Percentiles rank a stretch among this genome's conserved stretches.
Evolutionary conservation across 2,329 filamentous ascomycete genomes (phyloP).

Genomic region (Pseudogymnoascus sp.): DNA sequence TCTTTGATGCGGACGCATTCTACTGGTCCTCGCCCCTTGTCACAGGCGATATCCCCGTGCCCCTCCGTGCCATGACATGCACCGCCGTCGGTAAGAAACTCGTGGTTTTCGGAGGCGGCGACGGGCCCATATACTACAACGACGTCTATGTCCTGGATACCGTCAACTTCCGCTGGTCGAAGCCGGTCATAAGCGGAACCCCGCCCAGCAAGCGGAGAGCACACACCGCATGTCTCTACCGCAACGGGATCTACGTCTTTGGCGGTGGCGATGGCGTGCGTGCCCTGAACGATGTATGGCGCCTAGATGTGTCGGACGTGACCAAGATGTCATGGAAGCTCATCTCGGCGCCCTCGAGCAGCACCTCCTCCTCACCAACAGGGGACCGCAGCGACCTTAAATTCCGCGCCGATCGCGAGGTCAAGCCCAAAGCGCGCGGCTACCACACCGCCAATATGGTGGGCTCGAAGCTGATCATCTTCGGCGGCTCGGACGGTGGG

Average conservation of each 20-base stretch:
- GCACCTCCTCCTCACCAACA: slow-evolving; percentile 16
- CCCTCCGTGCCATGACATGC: slow-evolving; percentile 64
- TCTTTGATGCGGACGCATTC: slow-evolving; percentile 63
- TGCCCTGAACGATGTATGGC: slow-evolving; percentile 65
- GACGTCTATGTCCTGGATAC: slow-evolving; percentile 67
- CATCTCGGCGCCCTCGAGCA: slow-evolving; percentile 37
- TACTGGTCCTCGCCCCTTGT: slow-evolving; percentile 62
- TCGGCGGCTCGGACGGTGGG: slow-evolving; percentile 61
- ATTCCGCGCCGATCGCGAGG: slow-evolving; percentile 25
- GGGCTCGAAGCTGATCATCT: slow-evolving; percentile 64
- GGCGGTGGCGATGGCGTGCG: slow-evolving; percentile 64
- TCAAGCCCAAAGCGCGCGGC: slow-evolving; percentile 55
- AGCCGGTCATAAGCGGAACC: slow-evolving; percentile 48
- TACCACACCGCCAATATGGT: slow-evolving; percentile 71
- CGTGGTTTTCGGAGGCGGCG: slow-evolving; percentile 62
- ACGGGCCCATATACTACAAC: slow-evolving; percentile 65
- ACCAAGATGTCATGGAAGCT: slow-evolving; percentile 62
- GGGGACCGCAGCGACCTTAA: slow-evolving; percentile 16
- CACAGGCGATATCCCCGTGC: slow-evolving; percentile 56
- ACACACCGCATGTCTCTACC: slow-evolving; percentile 65
- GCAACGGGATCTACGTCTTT: slow-evolving; percentile 66
- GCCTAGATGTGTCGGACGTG: slow-evolving; percentile 58
- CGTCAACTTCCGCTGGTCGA: slow-evolving; percentile 59
- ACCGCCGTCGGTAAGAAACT: slow-evolving; percentile 65
- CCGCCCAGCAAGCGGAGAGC: slow-evolving; percentile 56